Conservation (phyloP, 441 rosid genomes). For the Macaranga tanarius region DNA sequence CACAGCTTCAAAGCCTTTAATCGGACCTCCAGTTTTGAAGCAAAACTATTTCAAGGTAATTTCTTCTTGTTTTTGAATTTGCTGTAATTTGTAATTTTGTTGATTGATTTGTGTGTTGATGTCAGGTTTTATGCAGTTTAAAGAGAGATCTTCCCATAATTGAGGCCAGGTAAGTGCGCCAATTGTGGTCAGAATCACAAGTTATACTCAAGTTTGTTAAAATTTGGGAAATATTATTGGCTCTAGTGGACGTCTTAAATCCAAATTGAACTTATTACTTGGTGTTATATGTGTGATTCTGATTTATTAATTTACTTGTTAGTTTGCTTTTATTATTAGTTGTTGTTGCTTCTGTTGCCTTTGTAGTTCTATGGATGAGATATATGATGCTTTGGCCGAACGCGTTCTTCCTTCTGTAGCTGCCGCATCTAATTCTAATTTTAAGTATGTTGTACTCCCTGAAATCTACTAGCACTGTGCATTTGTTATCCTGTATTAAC, state of each 20-base stretch:
- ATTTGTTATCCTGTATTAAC: neutral
- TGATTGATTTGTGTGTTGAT: conserved; percentile 7
- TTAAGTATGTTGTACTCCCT: conserved; percentile 48
- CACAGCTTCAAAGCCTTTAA: conserved; percentile 29
- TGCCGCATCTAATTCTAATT: conserved; percentile 44
- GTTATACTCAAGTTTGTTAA: no score
- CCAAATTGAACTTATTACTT: neutral
- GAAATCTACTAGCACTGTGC: conserved; percentile 12
- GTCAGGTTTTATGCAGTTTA: conserved; percentile 55
- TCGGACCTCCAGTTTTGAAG: conserved; percentile 15
- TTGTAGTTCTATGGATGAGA: conserved; percentile 73
- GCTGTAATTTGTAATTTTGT: neutral
- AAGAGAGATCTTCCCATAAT: conserved; percentile 49
- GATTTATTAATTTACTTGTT: no score
- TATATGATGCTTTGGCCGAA: conserved; percentile 67
- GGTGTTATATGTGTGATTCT: neutral
- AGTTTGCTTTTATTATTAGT: neutral
- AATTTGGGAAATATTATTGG: neutral
- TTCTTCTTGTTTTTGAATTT: neutral
- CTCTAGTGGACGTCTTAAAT: neutral
- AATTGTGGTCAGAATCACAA: no score
- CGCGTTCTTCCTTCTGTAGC: conserved; percentile 64
- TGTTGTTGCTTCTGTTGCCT: conserved; percentile 9
- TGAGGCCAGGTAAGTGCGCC: conserved; percentile 57
- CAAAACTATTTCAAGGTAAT: conserved; percentile 31